Base-by-base conservation (phyloP, 352 stramenopile species). In the Hyphochytrium catenoides region DNA sequence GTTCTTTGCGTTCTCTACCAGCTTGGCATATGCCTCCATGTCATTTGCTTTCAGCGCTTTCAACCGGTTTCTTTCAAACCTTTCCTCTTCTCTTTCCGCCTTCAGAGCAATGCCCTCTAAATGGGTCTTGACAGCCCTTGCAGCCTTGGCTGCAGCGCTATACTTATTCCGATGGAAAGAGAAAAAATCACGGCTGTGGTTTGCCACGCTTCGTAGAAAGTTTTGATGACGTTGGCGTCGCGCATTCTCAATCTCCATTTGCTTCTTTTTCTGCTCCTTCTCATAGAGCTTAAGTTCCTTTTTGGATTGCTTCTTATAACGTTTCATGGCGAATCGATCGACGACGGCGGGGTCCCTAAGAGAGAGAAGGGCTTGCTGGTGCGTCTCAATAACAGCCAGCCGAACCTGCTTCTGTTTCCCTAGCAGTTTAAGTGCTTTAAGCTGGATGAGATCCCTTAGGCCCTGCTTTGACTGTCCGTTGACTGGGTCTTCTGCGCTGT, bases 1-100 rank as follows among this genome's bases (percentile, higher is more conserved):
- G 50, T 95, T 96, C 59, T 95, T 96, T 3, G 85, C 93, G 44
- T 95, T 85, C 8, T 93, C 82, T 2, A 97, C 66, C 6, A 97
- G 55, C 36, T 91, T 91, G 1, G 72, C 88, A 52, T 96, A 97
- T 0, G 82, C 85, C 34, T 93, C 74, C 82, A 96, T 96, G 55
- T 97, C 84, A 46, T 97, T 96, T 1, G 71, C 71, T 34, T 86
- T 85, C 5, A 90, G 48, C 1, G 75, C 75, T 54, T 85, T 85
- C 1, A 84, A 51, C 57, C 70, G 70, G 6, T 82, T 49, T 34
- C 79, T 84, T 39, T 84, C 70, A 40, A 82, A 67, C 0, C 67
- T 64, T 44, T 84, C 70, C 50, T 84, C 70, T 40, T 84, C 70
- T 2, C 70, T 67, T 31, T 84, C 70, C 0, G 62, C 61, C 41